Evolutionary conservation across 192 early-diverging fungal genomes (phyloP).

Genomic region (Phlyctochytrium planicorne): DNA sequence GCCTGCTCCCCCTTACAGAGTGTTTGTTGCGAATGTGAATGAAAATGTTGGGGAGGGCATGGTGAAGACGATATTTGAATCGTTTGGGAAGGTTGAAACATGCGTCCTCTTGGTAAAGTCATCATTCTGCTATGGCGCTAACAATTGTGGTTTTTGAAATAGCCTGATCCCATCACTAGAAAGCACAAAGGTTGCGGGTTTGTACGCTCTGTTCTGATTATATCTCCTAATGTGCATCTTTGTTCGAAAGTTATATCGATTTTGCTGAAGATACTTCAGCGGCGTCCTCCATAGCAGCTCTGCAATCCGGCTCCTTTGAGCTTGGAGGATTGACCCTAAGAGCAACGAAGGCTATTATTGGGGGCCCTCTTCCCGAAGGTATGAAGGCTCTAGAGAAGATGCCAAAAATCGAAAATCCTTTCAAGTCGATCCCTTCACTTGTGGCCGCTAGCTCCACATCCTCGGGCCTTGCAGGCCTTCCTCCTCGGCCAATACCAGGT

Average conservation of each 20-base stretch:
- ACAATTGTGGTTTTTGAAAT: conserved; percentile 2
- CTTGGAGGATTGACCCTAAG: conserved; percentile 70
- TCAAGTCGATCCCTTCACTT: not conserved
- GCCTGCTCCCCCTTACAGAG: conserved; percentile 58
- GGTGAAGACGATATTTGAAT: conserved; percentile 74
- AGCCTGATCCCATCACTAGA: conserved; percentile 67
- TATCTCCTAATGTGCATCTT: not conserved
- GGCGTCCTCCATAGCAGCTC: conserved; percentile 60
- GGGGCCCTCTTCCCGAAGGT: conserved; percentile 74
- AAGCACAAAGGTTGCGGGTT: conserved; percentile 84
- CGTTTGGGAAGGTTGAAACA: conserved; percentile 74
- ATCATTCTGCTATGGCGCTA: not conserved
- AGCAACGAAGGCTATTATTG: conserved; percentile 68
- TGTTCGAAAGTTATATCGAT: conserved; percentile 72
- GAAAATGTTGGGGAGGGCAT: conserved; percentile 71
- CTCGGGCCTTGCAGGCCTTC: too few species aligned
- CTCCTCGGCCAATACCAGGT: too few species aligned
- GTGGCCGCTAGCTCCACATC: too few species aligned
- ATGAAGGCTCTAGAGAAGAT: conserved; percentile 73
- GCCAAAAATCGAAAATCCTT: not conserved
- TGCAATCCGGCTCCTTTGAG: conserved; percentile 75
- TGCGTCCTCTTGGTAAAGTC: conserved; percentile 67
- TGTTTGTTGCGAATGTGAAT: conserved; percentile 86
- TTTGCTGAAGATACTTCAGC: conserved; percentile 55
- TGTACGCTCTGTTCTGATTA: too few species aligned